Evolutionary conservation across 768 basidiomycete species (phyloP), one percentile per base, ranked within the genome.

Genomic region (Cystobasidium tubakii): DNA sequence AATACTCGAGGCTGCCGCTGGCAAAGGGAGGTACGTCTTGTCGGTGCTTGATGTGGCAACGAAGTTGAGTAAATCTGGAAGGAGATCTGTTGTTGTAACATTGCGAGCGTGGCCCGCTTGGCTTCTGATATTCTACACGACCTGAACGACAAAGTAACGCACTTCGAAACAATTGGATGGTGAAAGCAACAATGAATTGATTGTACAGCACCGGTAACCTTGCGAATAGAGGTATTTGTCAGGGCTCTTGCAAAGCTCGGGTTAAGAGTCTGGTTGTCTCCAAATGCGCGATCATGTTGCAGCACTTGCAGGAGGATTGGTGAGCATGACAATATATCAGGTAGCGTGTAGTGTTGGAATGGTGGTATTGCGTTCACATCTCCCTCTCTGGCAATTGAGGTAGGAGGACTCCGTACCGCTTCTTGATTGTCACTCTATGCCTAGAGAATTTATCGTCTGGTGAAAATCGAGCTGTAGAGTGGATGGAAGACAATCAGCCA

Each of bases 381-480:
- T 94, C 93, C 82, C 92, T 92, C 67, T 86, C 83, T 31, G 95
- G 93, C 23, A 90, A 85, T 80, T 97, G 93, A 21, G 95, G 94
- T 76, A 88, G 87, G 76, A 99, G 87, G 71, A 96, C 87, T 73
- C 88, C 87, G 80, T 88, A 90, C 80, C 95, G 88, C 83, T 91
- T 92, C 85, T 98, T 98, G 80, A 97, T 88, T 4, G 92, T 96
- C 75, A 98, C 93, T 74, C 96, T 90, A 80, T 99, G 95, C 75
- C 93, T 86, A 75, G 93, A 95, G 83, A 95, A 98, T 84, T 98
- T 98, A 86, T 98, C 95, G 82, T 99, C 96, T 13, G 95, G 95
- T 17, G 95, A 97, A 83, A 98, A 98, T 46, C 96, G 92, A 19
- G 95, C 95, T 96, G 73, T 6, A 7, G 33, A 34, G 3, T 23